Evolutionary conservation across 1,284 basidiomycete species (phyloP).

Genomic region (Trichosporon coremiiforme): DNA sequence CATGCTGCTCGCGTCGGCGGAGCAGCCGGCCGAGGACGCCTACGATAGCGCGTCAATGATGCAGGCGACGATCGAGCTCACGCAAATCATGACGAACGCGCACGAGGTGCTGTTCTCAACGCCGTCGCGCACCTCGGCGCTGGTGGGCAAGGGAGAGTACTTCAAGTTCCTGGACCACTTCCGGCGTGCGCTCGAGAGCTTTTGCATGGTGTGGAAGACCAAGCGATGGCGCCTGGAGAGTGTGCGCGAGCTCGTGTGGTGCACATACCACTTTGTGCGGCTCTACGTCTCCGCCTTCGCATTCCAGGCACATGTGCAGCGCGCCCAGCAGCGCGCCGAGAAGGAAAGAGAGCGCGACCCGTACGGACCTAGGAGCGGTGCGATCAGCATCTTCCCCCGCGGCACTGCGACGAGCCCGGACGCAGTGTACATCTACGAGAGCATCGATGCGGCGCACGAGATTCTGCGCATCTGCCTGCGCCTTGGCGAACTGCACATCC

Average conservation of each 20-base stretch:
- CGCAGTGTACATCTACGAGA: conserved; percentile 55
- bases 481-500: conserved; percentile 47
- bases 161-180: conserved; percentile 56
- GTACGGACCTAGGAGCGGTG: neutral
- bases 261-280: conserved; percentile 56
- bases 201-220: conserved; percentile 45
- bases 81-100: conserved; percentile 58
- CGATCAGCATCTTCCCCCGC: conserved; percentile 41
- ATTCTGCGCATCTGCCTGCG: conserved; percentile 52
- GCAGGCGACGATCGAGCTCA: conserved; percentile 54
- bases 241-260: conserved; percentile 48
- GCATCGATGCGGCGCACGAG: conserved; percentile 55
- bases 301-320: conserved; percentile 57
- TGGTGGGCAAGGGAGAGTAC: conserved; percentile 57
- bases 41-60: conserved; percentile 49
- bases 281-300: conserved; percentile 58
- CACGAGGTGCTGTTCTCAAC: conserved; percentile 58
- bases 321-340: conserved; percentile 49
- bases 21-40: conserved; percentile 19
- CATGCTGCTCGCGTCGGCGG: conserved; percentile 29
- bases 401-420: conserved; percentile 54
- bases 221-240: conserved; percentile 46
- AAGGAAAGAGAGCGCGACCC: conserved; percentile 33
- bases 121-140: conserved; percentile 50
- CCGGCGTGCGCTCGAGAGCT: conserved; percentile 44